Conservation (phyloP, 306 rosid species). For the Lathyrus oleraceus region DNA sequence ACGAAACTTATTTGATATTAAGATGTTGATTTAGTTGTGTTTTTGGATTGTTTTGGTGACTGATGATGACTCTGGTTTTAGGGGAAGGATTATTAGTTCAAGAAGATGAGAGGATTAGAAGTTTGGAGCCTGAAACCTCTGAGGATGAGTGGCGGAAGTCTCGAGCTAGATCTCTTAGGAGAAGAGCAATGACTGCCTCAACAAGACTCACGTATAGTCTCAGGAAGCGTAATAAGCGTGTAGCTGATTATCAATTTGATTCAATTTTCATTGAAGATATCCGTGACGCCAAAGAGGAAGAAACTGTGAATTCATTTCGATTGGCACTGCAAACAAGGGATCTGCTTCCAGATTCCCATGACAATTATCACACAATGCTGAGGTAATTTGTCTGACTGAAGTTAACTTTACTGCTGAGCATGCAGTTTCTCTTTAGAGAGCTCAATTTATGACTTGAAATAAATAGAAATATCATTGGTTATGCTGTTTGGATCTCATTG, state of each 20-base stretch:
- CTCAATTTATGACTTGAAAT: conserved; percentile 15
- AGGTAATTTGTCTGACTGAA: conserved; percentile 49
- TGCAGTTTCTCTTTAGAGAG: conserved; percentile 25
- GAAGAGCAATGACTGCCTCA: conserved; percentile 68
- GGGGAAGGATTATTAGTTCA: conserved; percentile 54
- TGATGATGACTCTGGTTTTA: conserved; percentile 31
- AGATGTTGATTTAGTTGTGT: conserved; percentile 27
- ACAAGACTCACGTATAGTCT: conserved; percentile 57
- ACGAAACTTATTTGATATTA: conserved; percentile 18
- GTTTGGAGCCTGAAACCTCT: conserved; percentile 65
- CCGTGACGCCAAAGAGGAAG: conserved; percentile 90
- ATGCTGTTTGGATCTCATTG: conserved; percentile 15
- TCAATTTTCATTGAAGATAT: conserved; percentile 75
- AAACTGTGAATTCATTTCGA: conserved; percentile 71
- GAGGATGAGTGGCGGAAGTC: conserved; percentile 84
- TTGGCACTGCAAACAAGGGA: conserved; percentile 55
- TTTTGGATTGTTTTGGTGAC: conserved; percentile 1
- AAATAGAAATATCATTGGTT: conserved; percentile 3
- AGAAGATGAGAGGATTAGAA: conserved; percentile 61
- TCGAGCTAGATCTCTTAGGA: conserved; percentile 72
- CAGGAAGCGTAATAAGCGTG: conserved; percentile 68
- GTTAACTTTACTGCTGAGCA: conserved; percentile 5
- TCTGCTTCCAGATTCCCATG: conserved; percentile 74
- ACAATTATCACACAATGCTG: conserved; percentile 90
- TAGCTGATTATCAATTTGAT: conserved; percentile 65